Evolutionary conservation across 345 rosid genomes (phyloP).

Genomic region (Jatropha curcas): DNA sequence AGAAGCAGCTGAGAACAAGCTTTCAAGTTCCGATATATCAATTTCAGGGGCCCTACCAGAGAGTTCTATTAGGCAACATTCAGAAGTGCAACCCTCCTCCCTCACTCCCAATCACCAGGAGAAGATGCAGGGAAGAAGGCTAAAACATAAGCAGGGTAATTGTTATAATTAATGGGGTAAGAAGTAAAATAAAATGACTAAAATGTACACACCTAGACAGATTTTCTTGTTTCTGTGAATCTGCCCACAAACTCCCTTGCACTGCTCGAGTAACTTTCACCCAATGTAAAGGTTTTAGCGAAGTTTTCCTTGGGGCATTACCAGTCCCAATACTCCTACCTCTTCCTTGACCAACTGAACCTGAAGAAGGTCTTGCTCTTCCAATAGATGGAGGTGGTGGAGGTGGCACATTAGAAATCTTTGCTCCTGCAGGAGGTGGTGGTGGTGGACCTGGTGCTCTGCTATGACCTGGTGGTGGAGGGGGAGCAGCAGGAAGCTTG

Average conservation of each 20-base stretch:
- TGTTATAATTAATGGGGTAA: not conserved
- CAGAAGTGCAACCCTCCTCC: constrained; percentile 7
- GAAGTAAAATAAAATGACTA: not conserved
- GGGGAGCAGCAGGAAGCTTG: constrained; percentile 60
- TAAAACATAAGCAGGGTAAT: constrained; percentile 8
- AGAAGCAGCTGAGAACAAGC: constrained; percentile 86
- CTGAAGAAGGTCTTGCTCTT: constrained; percentile 55
- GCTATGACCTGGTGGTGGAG: constrained; percentile 51
- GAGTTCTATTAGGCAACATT: constrained; percentile 12
- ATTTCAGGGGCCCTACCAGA: constrained; percentile 94
- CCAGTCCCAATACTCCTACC: constrained; percentile 54
- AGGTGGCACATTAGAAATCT: constrained; percentile 56
- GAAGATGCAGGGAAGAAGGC: not conserved
- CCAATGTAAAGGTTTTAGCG: constrained; percentile 93
- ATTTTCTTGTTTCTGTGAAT: constrained; percentile 77
- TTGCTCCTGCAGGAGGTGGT: constrained; percentile 53
- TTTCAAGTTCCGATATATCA: constrained; percentile 95
- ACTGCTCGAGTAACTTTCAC: constrained; percentile 87
- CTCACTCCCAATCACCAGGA: not conserved
- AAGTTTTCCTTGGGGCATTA: constrained; percentile 61
- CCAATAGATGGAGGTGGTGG: constrained; percentile 75
- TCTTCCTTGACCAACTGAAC: constrained; percentile 46
- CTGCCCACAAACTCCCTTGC: constrained; percentile 99
- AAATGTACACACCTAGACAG: constrained; percentile 61
- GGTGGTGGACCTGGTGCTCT: constrained; percentile 45